A percentile compares a stretch with the other conserved stretches of the same genome.
Conservation (phyloP, 169 alveolate genomes). For the Hammondia hammondi region DNA sequence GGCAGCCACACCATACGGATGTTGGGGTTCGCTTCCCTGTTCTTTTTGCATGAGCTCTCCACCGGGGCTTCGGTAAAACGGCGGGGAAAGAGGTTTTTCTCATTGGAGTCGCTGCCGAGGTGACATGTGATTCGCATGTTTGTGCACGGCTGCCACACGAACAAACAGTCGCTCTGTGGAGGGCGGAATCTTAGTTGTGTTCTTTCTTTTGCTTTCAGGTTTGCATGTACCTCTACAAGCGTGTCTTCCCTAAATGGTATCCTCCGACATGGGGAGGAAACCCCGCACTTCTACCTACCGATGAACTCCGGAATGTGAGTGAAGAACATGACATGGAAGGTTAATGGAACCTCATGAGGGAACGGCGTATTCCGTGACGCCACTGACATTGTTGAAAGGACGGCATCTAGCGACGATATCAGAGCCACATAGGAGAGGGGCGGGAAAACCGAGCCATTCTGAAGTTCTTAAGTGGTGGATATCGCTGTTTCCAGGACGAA, state of each 20-base stretch:
- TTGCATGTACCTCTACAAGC: slow-evolving; percentile 75
- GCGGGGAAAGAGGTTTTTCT: not conserved
- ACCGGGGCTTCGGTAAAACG: too few species aligned
- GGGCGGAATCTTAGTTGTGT: too few species aligned
- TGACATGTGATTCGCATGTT: too few species aligned
- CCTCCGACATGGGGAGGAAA: slow-evolving; percentile 79
- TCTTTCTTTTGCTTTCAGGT: slow-evolving; percentile 47
- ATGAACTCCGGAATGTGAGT: not conserved
- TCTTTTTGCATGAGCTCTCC: too few species aligned
- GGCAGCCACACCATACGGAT: not conserved
- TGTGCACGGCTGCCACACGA: not conserved
- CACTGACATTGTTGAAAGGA: too few species aligned
- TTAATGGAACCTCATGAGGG: not conserved
- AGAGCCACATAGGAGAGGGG: too few species aligned
- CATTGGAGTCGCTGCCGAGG: not conserved
- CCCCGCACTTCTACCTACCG: slow-evolving; percentile 54
- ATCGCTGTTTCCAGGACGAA: too few species aligned
- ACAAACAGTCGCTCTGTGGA: not conserved
- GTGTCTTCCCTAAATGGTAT: slow-evolving; percentile 80
- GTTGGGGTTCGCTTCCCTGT: not conserved
- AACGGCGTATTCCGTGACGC: too few species aligned
- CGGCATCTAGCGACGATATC: too few species aligned
- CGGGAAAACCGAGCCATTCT: too few species aligned
- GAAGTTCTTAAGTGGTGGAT: too few species aligned
- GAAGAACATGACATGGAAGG: not conserved